A percentile compares a stretch with the other conserved stretches of the same genome.
phyloP scores from a whole-genome alignment of 2,329 filamentous ascomycete species.

The Pseudogymnoascus sp. region DNA sequence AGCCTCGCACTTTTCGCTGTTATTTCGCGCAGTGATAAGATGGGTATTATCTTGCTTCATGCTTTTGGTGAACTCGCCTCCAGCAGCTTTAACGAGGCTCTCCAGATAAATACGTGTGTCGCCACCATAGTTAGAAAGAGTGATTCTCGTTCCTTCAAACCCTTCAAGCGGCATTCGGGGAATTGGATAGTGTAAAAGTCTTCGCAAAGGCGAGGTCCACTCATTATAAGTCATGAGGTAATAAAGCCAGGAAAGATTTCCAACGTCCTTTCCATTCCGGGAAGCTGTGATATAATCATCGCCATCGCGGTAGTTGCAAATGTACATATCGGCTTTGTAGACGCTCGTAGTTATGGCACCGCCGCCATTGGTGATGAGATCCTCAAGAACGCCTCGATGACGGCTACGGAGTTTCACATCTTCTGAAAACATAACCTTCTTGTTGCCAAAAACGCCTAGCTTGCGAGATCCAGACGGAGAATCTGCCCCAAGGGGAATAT shows the following conservation, averaged over 20 bases:
- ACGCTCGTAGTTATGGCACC: conserved; percentile 61
- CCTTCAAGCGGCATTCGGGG: conserved; percentile 70
- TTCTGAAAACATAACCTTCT: conserved; percentile 65
- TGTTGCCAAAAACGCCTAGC: conserved; percentile 70
- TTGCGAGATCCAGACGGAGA: conserved; percentile 41
- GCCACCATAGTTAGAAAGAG: conserved; percentile 91
- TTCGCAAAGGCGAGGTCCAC: conserved; percentile 78
- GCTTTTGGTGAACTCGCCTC: conserved; percentile 86
- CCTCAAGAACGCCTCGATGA: conserved; percentile 59
- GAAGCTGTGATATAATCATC: conserved; percentile 70
- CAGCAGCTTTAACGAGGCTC: conserved; percentile 76
- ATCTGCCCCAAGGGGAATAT: conserved; percentile 36
- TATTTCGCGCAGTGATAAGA: conserved; percentile 80
- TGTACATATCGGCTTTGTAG: conserved; percentile 69
- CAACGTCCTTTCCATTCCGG: conserved; percentile 71
- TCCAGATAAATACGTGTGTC: conserved; percentile 90
- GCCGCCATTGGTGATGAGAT: conserved; percentile 64
- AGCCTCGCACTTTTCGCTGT: conserved; percentile 88
- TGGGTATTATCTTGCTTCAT: conserved; percentile 96
- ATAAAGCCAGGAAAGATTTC: conserved; percentile 90
- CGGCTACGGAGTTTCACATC: conserved; percentile 67
- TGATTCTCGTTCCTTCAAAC: conserved; percentile 71
- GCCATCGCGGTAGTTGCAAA: conserved; percentile 83
- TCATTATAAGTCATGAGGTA: conserved; percentile 80
- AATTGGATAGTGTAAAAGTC: conserved; percentile 84